Base-by-base conservation (phyloP, 345 rosid species). In the Populus nigra region DNA sequence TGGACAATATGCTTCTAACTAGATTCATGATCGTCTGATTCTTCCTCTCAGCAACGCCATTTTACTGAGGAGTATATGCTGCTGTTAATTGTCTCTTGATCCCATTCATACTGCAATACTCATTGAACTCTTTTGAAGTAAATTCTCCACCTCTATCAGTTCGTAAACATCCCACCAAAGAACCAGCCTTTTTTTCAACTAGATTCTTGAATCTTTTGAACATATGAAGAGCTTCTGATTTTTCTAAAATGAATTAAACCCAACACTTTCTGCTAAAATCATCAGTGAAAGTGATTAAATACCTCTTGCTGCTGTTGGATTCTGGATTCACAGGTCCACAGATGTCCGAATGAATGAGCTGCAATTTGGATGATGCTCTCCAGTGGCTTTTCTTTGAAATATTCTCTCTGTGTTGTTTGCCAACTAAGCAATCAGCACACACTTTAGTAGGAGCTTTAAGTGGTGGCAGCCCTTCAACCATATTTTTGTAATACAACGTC, bases 281-380 rank as follows among this genome's bases (percentile, higher is more conserved):
- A 65, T 65, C 9, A 13, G 8, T 65, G 18, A 65, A 65, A 4
- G 35, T 65, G 6, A 65, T 27, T 25, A 65, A 1, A 2, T 25
- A 65, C 38, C 22, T 29, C 1, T 65, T 29, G 0, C 7, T 8
- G 0, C 68, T 29, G 1, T 33, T 65, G 38, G 68, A 65, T 23
- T 10, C 7, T 65, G 7, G 38, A 27, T 17, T 65, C 55, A 49
- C 22, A 0, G 7, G 55, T 17, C 55, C 22, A 17, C 0, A 16
- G 0, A 49, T 49, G 0, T 65, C 38, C 0, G 22, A 65, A 2
- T 29, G 9, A 0, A 65, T 7, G 0, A 27, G 68, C 0, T 65
- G 68, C 0, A 65, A 4, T 29, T 65, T 65, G 38, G 0, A 0
- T 15, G 22, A 0, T 13, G 68, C 68, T 65, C 3, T 65, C 68